phyloP scores from a whole-genome alignment of 768 basidiomycete genomes.

The Mycena alexandri region DNA sequence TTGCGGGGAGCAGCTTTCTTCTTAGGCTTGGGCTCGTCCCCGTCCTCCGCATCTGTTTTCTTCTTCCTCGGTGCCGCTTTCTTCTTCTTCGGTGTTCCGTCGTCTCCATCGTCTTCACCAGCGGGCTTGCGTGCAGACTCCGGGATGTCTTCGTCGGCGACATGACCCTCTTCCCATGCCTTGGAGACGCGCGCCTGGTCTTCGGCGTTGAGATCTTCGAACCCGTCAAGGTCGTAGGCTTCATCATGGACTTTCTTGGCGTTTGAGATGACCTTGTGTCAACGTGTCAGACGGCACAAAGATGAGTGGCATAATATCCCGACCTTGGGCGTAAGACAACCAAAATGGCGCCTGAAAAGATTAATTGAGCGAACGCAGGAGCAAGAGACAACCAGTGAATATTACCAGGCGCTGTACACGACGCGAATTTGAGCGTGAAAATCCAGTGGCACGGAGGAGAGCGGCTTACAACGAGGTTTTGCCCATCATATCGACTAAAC shows the following conservation, averaged over 20 bases:
- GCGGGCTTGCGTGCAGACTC: constrained; percentile 73
- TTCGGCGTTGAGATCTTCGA: constrained; percentile 74
- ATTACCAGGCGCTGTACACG: constrained; percentile 61
- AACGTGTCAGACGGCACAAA: too few relatives aligned
- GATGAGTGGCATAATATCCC: too few relatives aligned
- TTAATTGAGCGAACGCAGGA: too few relatives aligned
- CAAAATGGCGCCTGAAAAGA: too few relatives aligned
- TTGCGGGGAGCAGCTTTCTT: constrained; percentile 50
- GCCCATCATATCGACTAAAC: constrained; percentile 80
- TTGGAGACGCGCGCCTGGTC: constrained; percentile 79
- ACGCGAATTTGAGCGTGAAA: background rate
- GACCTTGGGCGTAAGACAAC: too few relatives aligned
- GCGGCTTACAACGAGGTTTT: constrained; percentile 71
- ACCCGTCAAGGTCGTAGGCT: constrained; percentile 86
- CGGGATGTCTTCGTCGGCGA: constrained; percentile 87
- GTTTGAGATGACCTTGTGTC: constrained; percentile 68
- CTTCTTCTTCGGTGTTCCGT: constrained; percentile 69
- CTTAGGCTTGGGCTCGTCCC: constrained; percentile 48
- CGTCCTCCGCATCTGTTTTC: constrained; percentile 48
- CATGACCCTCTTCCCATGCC: constrained; percentile 83
- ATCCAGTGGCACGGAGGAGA: constrained; percentile 28
- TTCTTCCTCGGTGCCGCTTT: constrained; percentile 50
- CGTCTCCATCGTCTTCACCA: constrained; percentile 52
- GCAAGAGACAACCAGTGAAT: too few relatives aligned
- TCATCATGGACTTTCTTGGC: constrained; percentile 72